Conservation (phyloP, 345 rosid genomes). For the Rhodamnia rubescens region DNA sequence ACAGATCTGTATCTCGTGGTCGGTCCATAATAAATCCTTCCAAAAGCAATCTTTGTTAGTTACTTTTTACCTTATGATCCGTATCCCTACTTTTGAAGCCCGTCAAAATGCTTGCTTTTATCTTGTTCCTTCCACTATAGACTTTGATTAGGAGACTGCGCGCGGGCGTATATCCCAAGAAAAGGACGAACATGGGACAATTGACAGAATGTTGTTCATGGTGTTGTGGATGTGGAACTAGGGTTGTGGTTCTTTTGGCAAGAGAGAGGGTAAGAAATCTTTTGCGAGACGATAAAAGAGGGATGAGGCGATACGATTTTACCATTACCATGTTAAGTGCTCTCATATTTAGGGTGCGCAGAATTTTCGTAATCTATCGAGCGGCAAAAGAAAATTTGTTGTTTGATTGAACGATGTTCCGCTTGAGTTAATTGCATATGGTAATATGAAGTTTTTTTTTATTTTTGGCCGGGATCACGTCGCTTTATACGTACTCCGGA, state of each 20-base stretch:
- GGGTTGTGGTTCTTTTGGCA: slow-evolving; percentile 17
- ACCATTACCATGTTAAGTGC: background rate
- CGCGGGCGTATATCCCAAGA: slow-evolving; percentile 1
- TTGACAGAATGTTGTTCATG: background rate
- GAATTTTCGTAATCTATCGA: background rate
- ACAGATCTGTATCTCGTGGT: background rate
- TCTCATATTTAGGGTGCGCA: background rate
- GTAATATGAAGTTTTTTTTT: background rate
- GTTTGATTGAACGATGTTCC: background rate
- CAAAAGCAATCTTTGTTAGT: slow-evolving; percentile 1
- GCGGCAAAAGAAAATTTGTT: background rate
- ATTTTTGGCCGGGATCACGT: background rate
- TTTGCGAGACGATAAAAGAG: background rate
- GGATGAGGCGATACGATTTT: background rate
- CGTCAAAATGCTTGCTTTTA: background rate
- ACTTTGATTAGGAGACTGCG: background rate
- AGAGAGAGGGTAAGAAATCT: background rate
- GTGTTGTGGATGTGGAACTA: slow-evolving; percentile 1
- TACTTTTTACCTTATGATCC: slow-evolving; percentile 25
- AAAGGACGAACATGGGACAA: slow-evolving; percentile 9
- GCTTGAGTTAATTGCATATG: background rate
- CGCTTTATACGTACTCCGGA: background rate
- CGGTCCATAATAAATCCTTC: slow-evolving; percentile 9
- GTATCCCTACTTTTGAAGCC: slow-evolving; percentile 25
- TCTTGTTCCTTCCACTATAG: background rate